Percentiles rank a stretch among this genome's conserved stretches.
These are phyloP conservation scores for Cryptosporidium andersoni DNA, from an alignment of 169 alveolate species.

Conservation along the genomic window DNA sequence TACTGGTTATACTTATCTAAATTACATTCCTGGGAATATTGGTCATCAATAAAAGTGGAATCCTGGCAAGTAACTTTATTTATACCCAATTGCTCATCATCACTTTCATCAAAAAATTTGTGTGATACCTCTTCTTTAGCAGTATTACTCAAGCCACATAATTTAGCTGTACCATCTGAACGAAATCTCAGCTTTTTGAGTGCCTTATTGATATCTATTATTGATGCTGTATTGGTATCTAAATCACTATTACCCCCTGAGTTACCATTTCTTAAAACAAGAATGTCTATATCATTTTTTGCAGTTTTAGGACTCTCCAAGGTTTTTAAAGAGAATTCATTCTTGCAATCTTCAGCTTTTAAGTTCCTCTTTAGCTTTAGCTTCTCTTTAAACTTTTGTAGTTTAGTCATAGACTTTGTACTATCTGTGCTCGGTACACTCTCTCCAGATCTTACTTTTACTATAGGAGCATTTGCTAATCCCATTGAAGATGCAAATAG, in stretches of 20 bases:
- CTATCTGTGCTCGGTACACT: not conserved
- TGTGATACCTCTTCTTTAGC: constrained; percentile 12
- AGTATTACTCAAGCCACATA: constrained; percentile 26
- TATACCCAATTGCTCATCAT: constrained; percentile 10
- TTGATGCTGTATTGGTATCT: not conserved
- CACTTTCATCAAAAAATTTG: constrained; percentile 21
- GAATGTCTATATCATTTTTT: not conserved
- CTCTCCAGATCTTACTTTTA: constrained; percentile 8
- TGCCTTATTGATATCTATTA: not conserved
- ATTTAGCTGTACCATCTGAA: constrained; percentile 46
- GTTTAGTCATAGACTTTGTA: constrained; percentile 15
- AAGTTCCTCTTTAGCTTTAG: constrained; percentile 14
- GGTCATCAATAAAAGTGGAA: too few species aligned
- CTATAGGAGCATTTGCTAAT: constrained; percentile 34
- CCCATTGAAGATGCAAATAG: constrained; percentile 51
- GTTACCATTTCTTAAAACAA: not conserved
- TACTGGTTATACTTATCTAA: not conserved
- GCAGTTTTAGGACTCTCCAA: not conserved
- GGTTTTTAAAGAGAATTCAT: not conserved
- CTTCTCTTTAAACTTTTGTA: constrained; percentile 54
- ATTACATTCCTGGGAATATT: not conserved
- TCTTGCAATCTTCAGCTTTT: not conserved
- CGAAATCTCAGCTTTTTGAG: constrained; percentile 34
- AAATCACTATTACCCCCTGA: not conserved
- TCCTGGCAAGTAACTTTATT: not conserved